phyloP scores from a whole-genome alignment of 192 early-diverging fungal genomes.

The Phlyctochytrium bullatum region DNA sequence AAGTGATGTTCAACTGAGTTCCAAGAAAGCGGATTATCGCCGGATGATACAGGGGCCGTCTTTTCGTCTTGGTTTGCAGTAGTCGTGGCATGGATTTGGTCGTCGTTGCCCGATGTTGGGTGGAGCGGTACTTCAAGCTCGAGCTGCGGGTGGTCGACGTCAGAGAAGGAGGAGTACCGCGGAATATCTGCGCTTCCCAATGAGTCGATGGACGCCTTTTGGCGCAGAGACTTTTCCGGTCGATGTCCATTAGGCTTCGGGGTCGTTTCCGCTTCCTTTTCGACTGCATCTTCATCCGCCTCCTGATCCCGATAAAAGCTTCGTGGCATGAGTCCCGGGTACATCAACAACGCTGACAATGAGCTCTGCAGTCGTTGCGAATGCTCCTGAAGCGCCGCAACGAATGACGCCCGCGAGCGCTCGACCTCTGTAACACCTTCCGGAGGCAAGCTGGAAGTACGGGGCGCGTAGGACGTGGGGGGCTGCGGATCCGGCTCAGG shows the following conservation, averaged over 20 bases:
- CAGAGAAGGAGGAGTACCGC: no score
- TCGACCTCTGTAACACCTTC: no score
- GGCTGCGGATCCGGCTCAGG: neutral
- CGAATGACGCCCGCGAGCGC: neutral
- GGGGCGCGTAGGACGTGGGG: neutral
- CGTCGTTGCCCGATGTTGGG: neutral
- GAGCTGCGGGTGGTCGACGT: no score
- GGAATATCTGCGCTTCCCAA: no score
- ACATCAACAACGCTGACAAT: neutral
- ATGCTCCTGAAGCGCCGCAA: neutral
- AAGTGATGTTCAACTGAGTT: neutral
- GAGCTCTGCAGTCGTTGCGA: neutral
- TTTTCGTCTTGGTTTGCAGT: neutral
- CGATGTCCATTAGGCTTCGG: no score
- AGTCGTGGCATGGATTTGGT: neutral
- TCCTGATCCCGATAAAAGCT: neutral
- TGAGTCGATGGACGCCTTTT: neutral
- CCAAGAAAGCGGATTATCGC: neutral
- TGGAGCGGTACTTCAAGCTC: no score
- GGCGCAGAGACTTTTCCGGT: neutral
- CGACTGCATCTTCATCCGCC: no score
- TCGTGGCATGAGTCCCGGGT: neutral
- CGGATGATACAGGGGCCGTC: neutral
- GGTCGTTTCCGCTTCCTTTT: no score
- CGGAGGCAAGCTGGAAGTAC: neutral